Base-by-base conservation (phyloP, 345 rosid genomes). In the Linum lewisii region DNA sequence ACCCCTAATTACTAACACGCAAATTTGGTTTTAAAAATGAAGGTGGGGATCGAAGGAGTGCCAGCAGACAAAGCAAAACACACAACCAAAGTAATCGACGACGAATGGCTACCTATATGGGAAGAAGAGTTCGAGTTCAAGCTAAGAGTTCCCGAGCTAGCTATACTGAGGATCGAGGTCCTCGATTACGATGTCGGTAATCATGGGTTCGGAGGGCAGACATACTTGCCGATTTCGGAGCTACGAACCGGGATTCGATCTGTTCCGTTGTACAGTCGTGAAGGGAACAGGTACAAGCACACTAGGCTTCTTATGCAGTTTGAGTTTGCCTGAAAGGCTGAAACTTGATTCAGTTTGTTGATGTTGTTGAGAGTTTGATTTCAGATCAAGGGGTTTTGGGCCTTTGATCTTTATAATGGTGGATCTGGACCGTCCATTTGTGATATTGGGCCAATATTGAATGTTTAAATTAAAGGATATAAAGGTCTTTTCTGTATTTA, bases 191-290 rank as follows among this genome's bases (percentile, higher is more conserved):
- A 86, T 56, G 52, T 62, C 0, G 69, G 77, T 24, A 16, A n/a
- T 2, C 63, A 53, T n/a, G 88, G 77, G 67, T 82, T 84, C 36
- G 94, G 75, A 37, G 87, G 85, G 45, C 85, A 78, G 44, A 78
- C 75, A 5, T 75, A 72, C 60, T 57, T 75, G 25, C 79, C 79
- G 0, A 63, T 78, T 19, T 69, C 68, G 2, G 79, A 78, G 70
- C 38, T 78, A 53, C 63, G 75, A 63, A 61, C 56, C 23, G 82
- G 82, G 24, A 75, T 78, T 62, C 72, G 82, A 47, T 62, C 75
- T 2, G 75, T 75, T 45, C 77, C 79, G 4, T 53, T 78, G 23
- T 47, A 70, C 20, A 3, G 24, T 62, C 79, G 67, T 10, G 69
- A 25, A 61, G 77, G 82, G 34, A 58, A 14, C 0, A 53, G 4